phyloP scores from a whole-genome alignment of 768 basidiomycete genomes.

The Epithele typhae region DNA sequence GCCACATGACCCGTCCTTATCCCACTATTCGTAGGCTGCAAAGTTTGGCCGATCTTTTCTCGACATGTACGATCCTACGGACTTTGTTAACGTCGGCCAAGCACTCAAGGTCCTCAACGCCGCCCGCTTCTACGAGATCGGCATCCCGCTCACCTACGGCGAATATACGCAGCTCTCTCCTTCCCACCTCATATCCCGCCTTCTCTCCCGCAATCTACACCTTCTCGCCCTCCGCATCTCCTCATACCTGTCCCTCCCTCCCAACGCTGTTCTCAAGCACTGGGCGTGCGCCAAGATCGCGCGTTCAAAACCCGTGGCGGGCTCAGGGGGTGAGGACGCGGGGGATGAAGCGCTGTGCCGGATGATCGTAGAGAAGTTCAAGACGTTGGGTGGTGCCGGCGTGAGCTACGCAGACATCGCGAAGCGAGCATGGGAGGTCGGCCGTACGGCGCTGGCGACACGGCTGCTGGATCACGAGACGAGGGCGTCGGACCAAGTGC shows the following conservation, averaged over 20 bases:
- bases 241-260: conserved; percentile 73
- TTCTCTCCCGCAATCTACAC: conserved; percentile 86
- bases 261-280: conserved; percentile 85
- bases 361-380: conserved; percentile 87
- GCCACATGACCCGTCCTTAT: too few species aligned
- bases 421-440: conserved; percentile 87
- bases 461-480: conserved; percentile 93
- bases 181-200: conserved; percentile 71
- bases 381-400: conserved; percentile 67
- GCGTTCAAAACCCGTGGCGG: conserved; percentile 56
- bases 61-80: conserved; percentile 87
- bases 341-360: conserved; percentile 78
- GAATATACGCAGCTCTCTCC: conserved; percentile 88
- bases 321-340: conserved; percentile 46
- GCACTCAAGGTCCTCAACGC: conserved; percentile 92
- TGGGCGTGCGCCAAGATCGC: conserved; percentile 95
- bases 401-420: conserved; percentile 97
- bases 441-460: conserved; percentile 74
- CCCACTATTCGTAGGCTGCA: conserved; percentile 59
- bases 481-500: conserved; percentile 88
- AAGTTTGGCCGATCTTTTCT: conserved; percentile 94
- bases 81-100: conserved; percentile 91
- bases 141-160: conserved; percentile 86
- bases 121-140: conserved; percentile 86
- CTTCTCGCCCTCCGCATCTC: conserved; percentile 91